Conservation (phyloP, 768 basidiomycete genomes). For the Leccinellum albellum region DNA sequence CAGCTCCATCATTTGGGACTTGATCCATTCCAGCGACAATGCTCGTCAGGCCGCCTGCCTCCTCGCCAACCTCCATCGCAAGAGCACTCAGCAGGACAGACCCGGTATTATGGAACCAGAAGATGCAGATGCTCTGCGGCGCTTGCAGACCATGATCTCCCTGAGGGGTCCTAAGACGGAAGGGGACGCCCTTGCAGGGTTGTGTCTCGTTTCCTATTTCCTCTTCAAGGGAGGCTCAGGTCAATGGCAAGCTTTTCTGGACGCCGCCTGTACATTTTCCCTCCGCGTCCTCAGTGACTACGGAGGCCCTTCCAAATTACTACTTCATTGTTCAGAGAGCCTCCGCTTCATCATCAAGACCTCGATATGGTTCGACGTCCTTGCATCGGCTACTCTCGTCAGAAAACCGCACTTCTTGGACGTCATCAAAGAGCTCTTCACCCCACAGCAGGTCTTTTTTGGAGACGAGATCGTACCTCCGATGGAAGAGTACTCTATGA, state of each 20-base stretch:
- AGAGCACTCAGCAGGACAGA: slow-evolving; percentile 25
- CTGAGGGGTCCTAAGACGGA: slow-evolving; percentile 35
- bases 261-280: slow-evolving; percentile 57
- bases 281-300: slow-evolving; percentile 42
- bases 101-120: slow-evolving; percentile 16
- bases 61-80: slow-evolving; percentile 57
- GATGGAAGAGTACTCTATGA: slow-evolving; percentile 57
- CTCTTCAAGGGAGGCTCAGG: slow-evolving; percentile 77
- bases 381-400: slow-evolving; percentile 71
- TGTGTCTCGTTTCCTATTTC: slow-evolving; percentile 72
- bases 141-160: slow-evolving; percentile 17
- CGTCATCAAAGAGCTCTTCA: slow-evolving; percentile 56
- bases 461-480: slow-evolving; percentile 39
- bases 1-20: slow-evolving; percentile 45
- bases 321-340: slow-evolving; percentile 45
- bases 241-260: slow-evolving; percentile 64
- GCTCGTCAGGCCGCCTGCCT: slow-evolving; percentile 59
- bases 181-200: slow-evolving; percentile 75
- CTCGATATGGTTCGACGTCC: slow-evolving; percentile 84
- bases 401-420: slow-evolving; percentile 53
- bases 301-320: slow-evolving; percentile 41
- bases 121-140: slow-evolving; percentile 26
- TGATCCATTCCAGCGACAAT: slow-evolving; percentile 43
- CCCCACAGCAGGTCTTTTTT: slow-evolving; percentile 13
- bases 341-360: slow-evolving; percentile 76